Conservation (phyloP, 2,329 filamentous ascomycete genomes). For the Talaromyces piceae region DNA sequence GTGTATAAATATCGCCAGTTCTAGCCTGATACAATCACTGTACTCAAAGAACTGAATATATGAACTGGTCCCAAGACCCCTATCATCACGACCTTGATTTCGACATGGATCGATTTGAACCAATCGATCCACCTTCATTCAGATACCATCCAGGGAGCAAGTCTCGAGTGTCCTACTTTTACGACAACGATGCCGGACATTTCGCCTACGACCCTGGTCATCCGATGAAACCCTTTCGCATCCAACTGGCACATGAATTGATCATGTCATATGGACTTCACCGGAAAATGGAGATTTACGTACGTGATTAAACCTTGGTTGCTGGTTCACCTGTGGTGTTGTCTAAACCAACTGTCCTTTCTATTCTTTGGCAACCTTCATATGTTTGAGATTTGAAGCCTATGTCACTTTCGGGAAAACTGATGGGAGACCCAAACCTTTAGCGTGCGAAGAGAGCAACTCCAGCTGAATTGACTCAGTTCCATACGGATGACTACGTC, state of each 20-base stretch:
- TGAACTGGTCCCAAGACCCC: too few species aligned
- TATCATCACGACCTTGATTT: too few species aligned
- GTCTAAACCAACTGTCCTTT: conserved; percentile 16
- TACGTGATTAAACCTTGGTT: conserved; percentile 28
- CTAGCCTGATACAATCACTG: too few species aligned
- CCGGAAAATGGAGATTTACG: conserved; percentile 66
- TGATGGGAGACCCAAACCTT: conserved; percentile 12
- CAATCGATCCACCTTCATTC: too few species aligned
- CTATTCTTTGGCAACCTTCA: too few species aligned
- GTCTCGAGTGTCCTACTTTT: too few species aligned
- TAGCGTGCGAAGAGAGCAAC: conserved; percentile 73
- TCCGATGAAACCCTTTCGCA: conserved; percentile 61
- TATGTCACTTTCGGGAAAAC: too few species aligned
- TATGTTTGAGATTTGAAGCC: too few species aligned
- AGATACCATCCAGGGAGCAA: too few species aligned
- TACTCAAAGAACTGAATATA: too few species aligned
- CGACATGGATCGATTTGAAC: too few species aligned
- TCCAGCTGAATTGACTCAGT: conserved; percentile 65
- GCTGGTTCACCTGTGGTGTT: neutral
- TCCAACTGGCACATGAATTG: conserved; percentile 58
- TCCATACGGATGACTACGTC: conserved; percentile 67
- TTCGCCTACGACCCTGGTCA: conserved; percentile 81
- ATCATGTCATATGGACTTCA: conserved; percentile 67
- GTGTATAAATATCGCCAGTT: too few species aligned
- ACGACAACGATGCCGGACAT: conserved; percentile 96